Evolutionary conservation across 345 rosid species (phyloP), one percentile per base, ranked within the genome.

Genomic region (Gynandropsis gynandra): DNA sequence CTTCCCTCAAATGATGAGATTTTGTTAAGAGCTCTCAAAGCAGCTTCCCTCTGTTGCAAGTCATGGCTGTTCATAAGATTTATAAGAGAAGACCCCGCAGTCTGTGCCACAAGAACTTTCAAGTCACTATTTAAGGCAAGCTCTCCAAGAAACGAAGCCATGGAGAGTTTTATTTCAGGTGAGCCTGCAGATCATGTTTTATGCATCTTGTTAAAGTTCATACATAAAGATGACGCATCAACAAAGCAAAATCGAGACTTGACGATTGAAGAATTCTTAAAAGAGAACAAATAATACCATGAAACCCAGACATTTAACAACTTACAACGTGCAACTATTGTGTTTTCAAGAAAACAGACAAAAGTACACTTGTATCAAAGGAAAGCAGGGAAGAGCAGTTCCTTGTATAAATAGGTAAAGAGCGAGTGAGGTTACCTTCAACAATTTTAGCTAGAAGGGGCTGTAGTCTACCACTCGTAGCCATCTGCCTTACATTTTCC

Each of bases 401-500:
- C 16, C 4, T 33, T 64, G 16, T 1, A 20, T 24, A 17, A 43
- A n/a, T 10, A 17, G 1, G n/a, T 47, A 59, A 17, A 48, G 35
- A 16, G 56, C 50, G 8, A 51, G 34, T 10, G 53, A 21, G 52
- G n/a, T 54, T 56, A 89, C 98, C 98, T 84, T 75, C 79, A 57
- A 87, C 95, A 49, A 87, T 72, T 61, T 84, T 79, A 56, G 74
- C 71, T 51, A 87, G 70, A 66, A 87, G 98, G 70, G 95, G 98
- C 48, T 64, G 81, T 59, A 87, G 63, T 72, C 95, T 73, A 50
- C 96, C 96, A 52, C 68, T 79, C 47, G 68, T 85, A 68, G 96
- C 96, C 98, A 90, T 90, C 81, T 82, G 81, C 58, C 78, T 62
- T 55, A 90, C 87, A 82, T 90, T 90, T 61, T 82, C 78, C 72